Base-by-base conservation (phyloP, 768 basidiomycete species). In the Boletus subcaerulescens region DNA sequence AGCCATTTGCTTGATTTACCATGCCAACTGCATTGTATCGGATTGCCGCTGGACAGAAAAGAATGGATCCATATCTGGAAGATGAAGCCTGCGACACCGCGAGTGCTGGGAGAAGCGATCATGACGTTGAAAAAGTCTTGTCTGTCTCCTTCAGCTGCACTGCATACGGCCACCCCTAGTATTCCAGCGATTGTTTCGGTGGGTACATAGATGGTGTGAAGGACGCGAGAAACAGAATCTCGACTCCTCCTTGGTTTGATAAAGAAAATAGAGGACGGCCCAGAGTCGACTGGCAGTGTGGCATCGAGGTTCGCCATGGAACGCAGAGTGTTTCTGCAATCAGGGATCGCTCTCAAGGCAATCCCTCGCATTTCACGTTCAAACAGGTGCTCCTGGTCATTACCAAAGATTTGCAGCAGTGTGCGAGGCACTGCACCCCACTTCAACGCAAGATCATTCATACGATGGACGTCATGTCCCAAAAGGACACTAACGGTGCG, bases 41-140 rank as follows among this genome's bases (percentile, higher is more conserved):
- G 26, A 31, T 41, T 52, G 38, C 44, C 24, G 7, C 44, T 52
- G 29, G 22, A 12, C 14, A 52, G 4, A 40, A 45, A 55, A 17
- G 54, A 52, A 9, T 45, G 49, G 18, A 44, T 35, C 50, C 49
- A 45, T 12, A 38, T 55, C 44, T 52, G 13, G 18, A 55, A 55
- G 31, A 52, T 45, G 13, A 45, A 52, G 11, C 44, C 50, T 32
- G 44, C 54, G 8, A 49, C 49, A 14, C 12, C 14, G 32, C 38
- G 50, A 51, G 49, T 52, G 12, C n/a, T n/a, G 1, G 38, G 43
- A 26, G 17, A 55, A 12, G 20, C 17, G 7, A 52, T 26, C 50
- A 56, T 45, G 5, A 20, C 31, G 11, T 52, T 52, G 50, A 52
- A 52, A 18, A 55, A 45, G 17, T 51, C 31, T 31, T 52, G 49